A percentile compares a stretch with the other conserved stretches of the same genome.
These are phyloP conservation scores for Hygrophorus pudorinus DNA, from an alignment of 768 basidiomycete genomes.

Conservation along the genomic window DNA sequence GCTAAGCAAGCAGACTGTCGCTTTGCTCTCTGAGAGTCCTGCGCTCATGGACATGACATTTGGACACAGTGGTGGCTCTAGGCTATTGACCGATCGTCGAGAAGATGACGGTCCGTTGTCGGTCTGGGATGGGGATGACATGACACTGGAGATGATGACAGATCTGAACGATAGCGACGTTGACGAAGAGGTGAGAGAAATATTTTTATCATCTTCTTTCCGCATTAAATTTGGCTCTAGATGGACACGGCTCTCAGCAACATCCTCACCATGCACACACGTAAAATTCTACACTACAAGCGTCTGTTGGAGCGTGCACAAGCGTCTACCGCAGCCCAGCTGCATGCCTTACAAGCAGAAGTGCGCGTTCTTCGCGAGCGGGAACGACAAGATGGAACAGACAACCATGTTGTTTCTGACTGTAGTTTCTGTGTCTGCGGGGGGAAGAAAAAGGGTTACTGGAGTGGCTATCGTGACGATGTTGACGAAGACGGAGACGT, in stretches of 20 bases:
- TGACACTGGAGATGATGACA: constrained; percentile 68
- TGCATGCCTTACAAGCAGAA: constrained; percentile 81
- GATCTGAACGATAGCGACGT: constrained; percentile 48
- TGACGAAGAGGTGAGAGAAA: constrained; percentile 54
- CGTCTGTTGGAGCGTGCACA: constrained; percentile 75
- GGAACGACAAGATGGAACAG: constrained; percentile 14
- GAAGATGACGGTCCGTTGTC: constrained; percentile 3
- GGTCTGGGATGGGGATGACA: constrained; percentile 22
- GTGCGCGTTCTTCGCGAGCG: constrained; percentile 52
- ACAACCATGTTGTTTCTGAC: constrained; percentile 3
- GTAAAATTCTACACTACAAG: constrained; percentile 65
- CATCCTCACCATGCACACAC: constrained; percentile 33
- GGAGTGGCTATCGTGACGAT: constrained; percentile 56
- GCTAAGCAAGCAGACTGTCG: background rate
- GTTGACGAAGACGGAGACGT: constrained; percentile 32
- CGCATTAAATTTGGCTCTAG: constrained; percentile 12
- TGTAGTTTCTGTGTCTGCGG: constrained; percentile 43
- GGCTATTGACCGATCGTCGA: background rate
- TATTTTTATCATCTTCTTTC: constrained; percentile 4
- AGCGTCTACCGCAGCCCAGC: constrained; percentile 66
- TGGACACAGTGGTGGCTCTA: background rate
- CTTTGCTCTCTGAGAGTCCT: constrained; percentile 1
- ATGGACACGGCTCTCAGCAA: constrained; percentile 29
- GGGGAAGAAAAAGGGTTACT: constrained; percentile 58
- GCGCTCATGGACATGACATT: constrained; percentile 1